These are phyloP conservation scores for Epichloe brachyelytri DNA, from an alignment of 2,329 filamentous ascomycete species.

Conservation along the genomic window DNA sequence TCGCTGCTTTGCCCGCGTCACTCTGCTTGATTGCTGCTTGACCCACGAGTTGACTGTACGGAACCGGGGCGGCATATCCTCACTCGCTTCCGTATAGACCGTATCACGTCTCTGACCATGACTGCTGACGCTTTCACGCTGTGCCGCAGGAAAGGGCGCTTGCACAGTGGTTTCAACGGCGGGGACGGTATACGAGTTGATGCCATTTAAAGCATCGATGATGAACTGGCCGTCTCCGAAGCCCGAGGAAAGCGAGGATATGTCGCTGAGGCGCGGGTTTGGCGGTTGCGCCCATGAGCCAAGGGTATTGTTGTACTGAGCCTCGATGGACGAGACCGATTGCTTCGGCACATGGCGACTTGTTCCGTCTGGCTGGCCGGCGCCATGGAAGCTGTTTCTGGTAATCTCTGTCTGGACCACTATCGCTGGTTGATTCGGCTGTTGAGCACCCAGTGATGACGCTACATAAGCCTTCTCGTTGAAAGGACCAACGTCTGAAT, in stretches of 20 bases:
- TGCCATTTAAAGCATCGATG: constrained; percentile 12
- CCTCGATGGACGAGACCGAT: constrained; percentile 6
- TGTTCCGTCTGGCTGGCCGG: not conserved
- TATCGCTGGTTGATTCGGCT: not conserved
- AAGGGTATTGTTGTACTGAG: constrained; percentile 6
- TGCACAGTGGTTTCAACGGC: constrained; percentile 8
- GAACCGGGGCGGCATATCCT: constrained; percentile 43
- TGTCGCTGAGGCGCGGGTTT: constrained; percentile 30
- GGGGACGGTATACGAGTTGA: constrained; percentile 15
- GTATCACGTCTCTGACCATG: constrained; percentile 28
- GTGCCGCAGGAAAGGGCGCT: constrained; percentile 5
- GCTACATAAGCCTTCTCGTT: constrained; percentile 5
- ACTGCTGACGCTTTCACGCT: constrained; percentile 6
- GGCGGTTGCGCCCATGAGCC: constrained; percentile 10
- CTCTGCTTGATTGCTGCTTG: constrained; percentile 44
- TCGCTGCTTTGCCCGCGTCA: constrained; percentile 33
- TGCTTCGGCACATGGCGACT: constrained; percentile 1
- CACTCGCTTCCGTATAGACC: constrained; percentile 37
- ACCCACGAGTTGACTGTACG: constrained; percentile 51
- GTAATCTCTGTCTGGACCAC: constrained; percentile 7
- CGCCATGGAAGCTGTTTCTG: constrained; percentile 2
- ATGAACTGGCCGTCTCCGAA: constrained; percentile 51
- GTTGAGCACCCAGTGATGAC: not conserved
- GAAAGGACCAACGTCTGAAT: constrained; percentile 12
- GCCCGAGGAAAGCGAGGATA: constrained; percentile 51